Evolutionary conservation across 495 filamentous ascomycete genomes (phyloP), one percentile per base, ranked within the genome.

Genomic region (Penicillium antarcticum): DNA sequence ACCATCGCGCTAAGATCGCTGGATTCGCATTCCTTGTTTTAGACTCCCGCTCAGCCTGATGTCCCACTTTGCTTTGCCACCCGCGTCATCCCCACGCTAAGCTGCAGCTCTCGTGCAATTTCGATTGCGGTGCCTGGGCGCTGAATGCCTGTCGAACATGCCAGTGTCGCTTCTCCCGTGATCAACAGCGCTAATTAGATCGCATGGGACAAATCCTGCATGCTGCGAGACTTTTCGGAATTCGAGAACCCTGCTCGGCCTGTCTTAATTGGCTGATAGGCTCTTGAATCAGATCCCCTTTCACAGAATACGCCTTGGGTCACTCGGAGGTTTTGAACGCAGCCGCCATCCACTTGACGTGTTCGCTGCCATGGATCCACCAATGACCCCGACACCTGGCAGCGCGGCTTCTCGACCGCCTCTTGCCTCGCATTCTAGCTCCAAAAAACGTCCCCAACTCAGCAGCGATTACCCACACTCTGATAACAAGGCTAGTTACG

Each of bases 21-120:
- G 9, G 16, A 3, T 48, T 46, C 29, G 19, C 35, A 35, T 32
- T 39, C 21, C 44, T 43, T 48, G 45, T 18, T 47, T 29, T 32
- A 18, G 8, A 14, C 33, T 14, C 11, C 16, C 18, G 16, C 34
- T 33, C n/a, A 34, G 34, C 52, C 42, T 55, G 32, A 55, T 56
- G 54, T 58, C 61, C 51, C 51, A 53, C 53, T 13, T 42, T 49
- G 38, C 31, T 33, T 63, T 53, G 62, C 62, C 62, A 63, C 56
- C 48, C 54, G 56, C 60, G 60, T 66, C 60, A 61, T 63, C 41
- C 46, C 11, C 31, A 46, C 42, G 34, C 51, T 55, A 17, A 46
- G 55, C 42, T 53, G 38, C 36, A 58, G 45, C 51, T 41, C 26
- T 29, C 26, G 26, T 9, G 26, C 26, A 29, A 8, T 29, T 10